Conservation (phyloP, 129 eudicot genomes). For the Centaurea solstitialis region DNA sequence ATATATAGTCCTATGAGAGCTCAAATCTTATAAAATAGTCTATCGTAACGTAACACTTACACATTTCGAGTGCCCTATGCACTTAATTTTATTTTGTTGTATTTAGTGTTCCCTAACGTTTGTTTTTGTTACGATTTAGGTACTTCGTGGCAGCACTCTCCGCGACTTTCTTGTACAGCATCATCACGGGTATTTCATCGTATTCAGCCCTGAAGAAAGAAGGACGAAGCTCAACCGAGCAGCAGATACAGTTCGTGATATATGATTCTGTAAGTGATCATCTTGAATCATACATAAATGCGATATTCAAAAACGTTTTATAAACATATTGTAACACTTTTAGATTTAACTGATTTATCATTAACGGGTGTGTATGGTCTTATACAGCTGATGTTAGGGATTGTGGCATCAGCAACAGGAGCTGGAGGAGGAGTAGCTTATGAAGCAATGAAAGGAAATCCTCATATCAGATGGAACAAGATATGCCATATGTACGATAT, state of each 20-base stretch:
- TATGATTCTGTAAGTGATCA: constrained; percentile 58
- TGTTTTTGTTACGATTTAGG: constrained; percentile 28
- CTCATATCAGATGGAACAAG: constrained; percentile 53
- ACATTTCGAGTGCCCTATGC: neutral
- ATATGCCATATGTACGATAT: constrained; percentile 48
- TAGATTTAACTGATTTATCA: neutral
- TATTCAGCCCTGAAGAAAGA: constrained; percentile 45
- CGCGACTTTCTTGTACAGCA: constrained; percentile 50
- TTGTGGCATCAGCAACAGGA: constrained; percentile 69
- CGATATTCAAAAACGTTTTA: neutral
- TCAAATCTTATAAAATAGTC: neutral
- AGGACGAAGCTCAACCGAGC: constrained; percentile 20
- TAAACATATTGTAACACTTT: too few species aligned
- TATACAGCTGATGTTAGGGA: constrained; percentile 64
- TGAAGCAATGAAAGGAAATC: constrained; percentile 65
- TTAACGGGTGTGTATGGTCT: neutral
- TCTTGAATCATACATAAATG: neutral
- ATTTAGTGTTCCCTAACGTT: neutral
- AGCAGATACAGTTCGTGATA: constrained; percentile 37
- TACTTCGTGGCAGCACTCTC: constrained; percentile 67
- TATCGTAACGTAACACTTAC: neutral
- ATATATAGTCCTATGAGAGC: too few species aligned
- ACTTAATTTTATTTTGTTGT: neutral
- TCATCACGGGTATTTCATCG: constrained; percentile 43
- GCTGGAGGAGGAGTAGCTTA: constrained; percentile 69